Evolutionary conservation across 2,329 filamentous ascomycete genomes (phyloP).

Genomic region (Fusarium verticillioides): DNA sequence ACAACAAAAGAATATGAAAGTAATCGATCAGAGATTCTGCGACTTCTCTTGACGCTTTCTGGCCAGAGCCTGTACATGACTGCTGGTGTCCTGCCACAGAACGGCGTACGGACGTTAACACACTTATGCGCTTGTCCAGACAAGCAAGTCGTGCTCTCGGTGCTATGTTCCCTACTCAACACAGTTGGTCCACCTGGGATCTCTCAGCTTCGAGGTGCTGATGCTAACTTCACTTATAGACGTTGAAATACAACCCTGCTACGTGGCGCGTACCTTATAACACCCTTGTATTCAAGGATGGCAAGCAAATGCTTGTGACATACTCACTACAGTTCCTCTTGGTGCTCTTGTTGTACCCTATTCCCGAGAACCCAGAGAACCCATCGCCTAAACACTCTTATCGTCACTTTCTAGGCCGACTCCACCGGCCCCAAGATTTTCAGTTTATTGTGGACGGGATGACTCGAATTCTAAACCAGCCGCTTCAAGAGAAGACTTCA

Average conservation of each 20-base stretch:
- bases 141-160: slow-evolving; percentile 89
- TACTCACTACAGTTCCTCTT: slow-evolving; percentile 94
- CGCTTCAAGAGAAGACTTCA: slow-evolving; percentile 86
- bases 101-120: slow-evolving; percentile 85
- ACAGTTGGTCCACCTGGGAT: slow-evolving; percentile 68
- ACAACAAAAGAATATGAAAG: slow-evolving; percentile 93
- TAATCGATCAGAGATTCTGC: slow-evolving; percentile 89
- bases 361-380: slow-evolving; percentile 77
- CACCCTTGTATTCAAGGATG: slow-evolving; percentile 89
- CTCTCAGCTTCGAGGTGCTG: not conserved
- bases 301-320: slow-evolving; percentile 89
- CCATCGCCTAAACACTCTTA: slow-evolving; percentile 87
- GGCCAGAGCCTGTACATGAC: slow-evolving; percentile 96
- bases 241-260: slow-evolving; percentile 94
- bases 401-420: slow-evolving; percentile 87
- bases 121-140: slow-evolving; percentile 89
- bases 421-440: slow-evolving; percentile 95
- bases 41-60: slow-evolving; percentile 84
- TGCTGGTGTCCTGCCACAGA: slow-evolving; percentile 79
- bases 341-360: slow-evolving; percentile 84
- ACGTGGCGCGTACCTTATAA: slow-evolving; percentile 96
- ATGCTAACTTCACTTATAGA: slow-evolving; percentile 59
- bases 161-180: slow-evolving; percentile 92
- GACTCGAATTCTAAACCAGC: slow-evolving; percentile 91
- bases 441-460: slow-evolving; percentile 97